Percentiles rank a stretch among this genome's conserved stretches.
Conservation (phyloP, 805 yeast species). For the Brettanomyces bruxellensis region DNA sequence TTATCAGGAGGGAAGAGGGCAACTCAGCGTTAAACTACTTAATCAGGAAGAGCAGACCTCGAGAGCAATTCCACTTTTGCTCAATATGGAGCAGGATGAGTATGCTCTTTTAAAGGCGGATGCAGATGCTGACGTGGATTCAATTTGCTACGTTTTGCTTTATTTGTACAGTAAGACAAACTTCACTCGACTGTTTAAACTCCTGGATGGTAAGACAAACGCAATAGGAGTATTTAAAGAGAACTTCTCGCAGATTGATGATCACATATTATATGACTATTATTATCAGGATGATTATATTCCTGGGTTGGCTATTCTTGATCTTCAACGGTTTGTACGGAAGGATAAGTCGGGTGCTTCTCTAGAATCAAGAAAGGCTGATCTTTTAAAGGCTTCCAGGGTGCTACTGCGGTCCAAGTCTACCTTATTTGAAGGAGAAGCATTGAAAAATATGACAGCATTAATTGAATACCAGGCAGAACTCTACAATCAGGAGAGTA, state of each 20-base stretch:
- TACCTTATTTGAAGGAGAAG: conserved; percentile 27
- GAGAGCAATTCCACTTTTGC: conserved; percentile 52
- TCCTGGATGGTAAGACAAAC: conserved; percentile 40
- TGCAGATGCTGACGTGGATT: conserved; percentile 50
- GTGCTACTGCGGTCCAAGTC: conserved; percentile 24
- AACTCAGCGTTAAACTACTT: conserved; percentile 58
- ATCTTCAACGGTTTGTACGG: neutral
- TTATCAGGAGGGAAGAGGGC: conserved; percentile 70
- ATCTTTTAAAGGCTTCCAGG: conserved; percentile 21
- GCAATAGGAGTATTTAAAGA: conserved; percentile 31
- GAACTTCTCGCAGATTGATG: conserved; percentile 26
- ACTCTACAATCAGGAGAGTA: conserved; percentile 12
- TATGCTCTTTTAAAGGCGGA: conserved; percentile 62
- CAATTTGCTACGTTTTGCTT: conserved; percentile 48
- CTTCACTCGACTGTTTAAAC: conserved; percentile 58
- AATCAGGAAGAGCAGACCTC: conserved; percentile 57
- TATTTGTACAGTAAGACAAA: conserved; percentile 47
- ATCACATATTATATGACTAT: conserved; percentile 39
- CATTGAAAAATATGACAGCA: conserved; percentile 35
- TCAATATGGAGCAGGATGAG: conserved; percentile 47
- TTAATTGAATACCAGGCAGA: conserved; percentile 36
- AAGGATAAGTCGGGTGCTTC: conserved; percentile 11
- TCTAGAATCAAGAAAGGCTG: conserved; percentile 14
- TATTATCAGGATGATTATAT: conserved; percentile 58
- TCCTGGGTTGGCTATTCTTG: conserved; percentile 30